Conservation (phyloP, 2,329 filamentous ascomycete species). For the Lachnellula subtilissima region DNA sequence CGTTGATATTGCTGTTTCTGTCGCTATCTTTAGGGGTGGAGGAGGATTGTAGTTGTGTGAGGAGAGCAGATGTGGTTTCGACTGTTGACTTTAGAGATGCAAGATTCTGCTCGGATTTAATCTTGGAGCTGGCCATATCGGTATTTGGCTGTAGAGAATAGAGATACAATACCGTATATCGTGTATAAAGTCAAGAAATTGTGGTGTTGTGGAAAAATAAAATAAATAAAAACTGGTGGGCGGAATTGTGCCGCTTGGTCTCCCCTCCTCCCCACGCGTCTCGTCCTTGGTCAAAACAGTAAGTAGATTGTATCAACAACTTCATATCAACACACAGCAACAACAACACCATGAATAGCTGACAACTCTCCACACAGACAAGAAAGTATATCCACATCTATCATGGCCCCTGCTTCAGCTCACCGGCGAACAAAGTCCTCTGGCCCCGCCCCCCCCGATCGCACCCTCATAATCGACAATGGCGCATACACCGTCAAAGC, state of each 20-base stretch:
- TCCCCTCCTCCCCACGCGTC: too few species aligned
- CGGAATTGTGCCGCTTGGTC: too few species aligned
- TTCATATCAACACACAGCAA: too few species aligned
- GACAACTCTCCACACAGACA: not conserved
- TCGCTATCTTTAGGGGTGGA: constrained; percentile 7
- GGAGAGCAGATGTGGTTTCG: constrained; percentile 17
- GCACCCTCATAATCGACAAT: constrained; percentile 87
- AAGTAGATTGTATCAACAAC: not conserved
- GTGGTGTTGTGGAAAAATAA: too few species aligned
- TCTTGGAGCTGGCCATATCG: constrained; percentile 8
- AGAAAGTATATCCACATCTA: not conserved
- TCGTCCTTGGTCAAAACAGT: too few species aligned
- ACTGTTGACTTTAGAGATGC: constrained; percentile 23
- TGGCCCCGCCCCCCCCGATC: constrained; percentile 49
- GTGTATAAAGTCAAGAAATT: not conserved
- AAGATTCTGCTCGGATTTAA: constrained; percentile 17
- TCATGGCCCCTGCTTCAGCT: constrained; percentile 15
- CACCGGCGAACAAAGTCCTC: constrained; percentile 47
- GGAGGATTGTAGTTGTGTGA: constrained; percentile 23
- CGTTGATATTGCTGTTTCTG: constrained; percentile 37
- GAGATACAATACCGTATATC: not conserved
- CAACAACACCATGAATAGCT: not conserved
- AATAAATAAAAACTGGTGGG: too few species aligned
- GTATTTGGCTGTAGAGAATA: not conserved
- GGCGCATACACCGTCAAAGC: constrained; percentile 90